A percentile compares a stretch with the other conserved stretches of the same genome.
phyloP scores from a whole-genome alignment of 2,329 filamentous ascomycete species.

The Phoma sp. region DNA sequence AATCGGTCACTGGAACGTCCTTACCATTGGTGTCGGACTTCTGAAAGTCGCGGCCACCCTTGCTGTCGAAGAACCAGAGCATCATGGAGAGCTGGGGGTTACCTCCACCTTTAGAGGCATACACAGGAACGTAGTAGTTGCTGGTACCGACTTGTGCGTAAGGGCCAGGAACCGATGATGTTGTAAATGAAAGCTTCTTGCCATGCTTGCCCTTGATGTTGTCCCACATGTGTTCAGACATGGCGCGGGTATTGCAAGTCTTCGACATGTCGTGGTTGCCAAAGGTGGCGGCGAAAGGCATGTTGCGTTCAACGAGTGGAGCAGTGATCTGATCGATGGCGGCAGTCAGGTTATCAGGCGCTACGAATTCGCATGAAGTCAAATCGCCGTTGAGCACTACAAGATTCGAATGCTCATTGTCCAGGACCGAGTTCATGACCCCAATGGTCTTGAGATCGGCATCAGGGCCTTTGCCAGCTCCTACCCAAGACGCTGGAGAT shows the following conservation, averaged over 20 bases:
- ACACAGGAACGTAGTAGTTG: conserved; percentile 64
- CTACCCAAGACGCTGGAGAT: conserved; percentile 14
- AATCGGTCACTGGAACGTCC: conserved; percentile 20
- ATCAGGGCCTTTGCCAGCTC: conserved; percentile 26
- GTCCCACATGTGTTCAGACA: conserved; percentile 36
- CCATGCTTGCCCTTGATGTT: conserved; percentile 59
- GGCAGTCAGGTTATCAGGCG: conserved; percentile 21
- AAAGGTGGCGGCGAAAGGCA: conserved; percentile 72
- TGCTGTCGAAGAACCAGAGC: conserved; percentile 74
- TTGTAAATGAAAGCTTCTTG: conserved; percentile 50
- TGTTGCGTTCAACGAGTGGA: conserved; percentile 60
- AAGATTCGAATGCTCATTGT: conserved; percentile 63
- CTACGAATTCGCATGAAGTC: conserved; percentile 66
- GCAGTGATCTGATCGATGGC: conserved; percentile 34
- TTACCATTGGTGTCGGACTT: conserved; percentile 20
- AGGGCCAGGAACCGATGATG: conserved; percentile 49
- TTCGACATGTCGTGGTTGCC: conserved; percentile 68
- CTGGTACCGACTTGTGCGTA: conserved; percentile 48
- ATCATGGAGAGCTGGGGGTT: conserved; percentile 52
- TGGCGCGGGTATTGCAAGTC: conserved; percentile 31
- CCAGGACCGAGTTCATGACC: conserved; percentile 66
- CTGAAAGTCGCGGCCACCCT: conserved; percentile 30
- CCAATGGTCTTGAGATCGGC: conserved; percentile 64
- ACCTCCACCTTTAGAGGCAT: conserved; percentile 44
- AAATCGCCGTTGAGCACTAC: conserved; percentile 76